Evolutionary conservation across 495 filamentous ascomycete species (phyloP), one percentile per base, ranked within the genome.

Genomic region (Hypoxylon rickii): DNA sequence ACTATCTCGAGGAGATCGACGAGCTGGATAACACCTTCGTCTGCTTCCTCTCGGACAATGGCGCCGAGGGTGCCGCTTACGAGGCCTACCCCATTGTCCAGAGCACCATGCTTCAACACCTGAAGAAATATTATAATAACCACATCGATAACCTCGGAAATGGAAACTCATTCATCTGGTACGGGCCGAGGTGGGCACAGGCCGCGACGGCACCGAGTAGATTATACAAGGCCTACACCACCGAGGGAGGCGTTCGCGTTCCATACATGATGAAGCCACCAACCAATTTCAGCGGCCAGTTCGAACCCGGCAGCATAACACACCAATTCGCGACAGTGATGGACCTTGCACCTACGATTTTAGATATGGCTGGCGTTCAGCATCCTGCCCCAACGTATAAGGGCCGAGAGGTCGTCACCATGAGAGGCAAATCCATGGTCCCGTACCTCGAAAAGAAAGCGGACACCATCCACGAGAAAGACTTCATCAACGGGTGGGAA

Each of bases 21-120:
- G 84, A 87, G 57, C 72, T 85, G 0, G 81, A 86, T 60, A 86
- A 86, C 65, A 86, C 84, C 4, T 82, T 84, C 42, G 71, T 86
- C 22, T 81, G 80, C 64, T 85, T 86, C 74, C 79, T 86, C 73
- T 83, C 79, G 20, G 82, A 86, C 64, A 86, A 86, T 44, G 82
- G 83, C 15, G 83, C 83, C 18, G 84, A 86, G 55, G 84, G 83
- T 19, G 80, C 79, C 12, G 79, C 80, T n/a, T 83, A 84, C 60
- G 83, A 86, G 54, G 83, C 83, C 7, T 82, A 82, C 54, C 82
- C 85, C 3, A 81, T 77, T 67, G 72, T 77, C 39, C 66, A 74
- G 26, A 72, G 73, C 19, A 72, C 69, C 2, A 76, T 78, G 39
- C 71, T 81, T 51, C 73, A 75, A 19, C 78, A 82, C 44, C 65